Percentiles rank a stretch among this genome's conserved stretches.
Evolutionary conservation across 495 filamentous ascomycete species (phyloP).

Genomic region (Tirmania nivea): DNA sequence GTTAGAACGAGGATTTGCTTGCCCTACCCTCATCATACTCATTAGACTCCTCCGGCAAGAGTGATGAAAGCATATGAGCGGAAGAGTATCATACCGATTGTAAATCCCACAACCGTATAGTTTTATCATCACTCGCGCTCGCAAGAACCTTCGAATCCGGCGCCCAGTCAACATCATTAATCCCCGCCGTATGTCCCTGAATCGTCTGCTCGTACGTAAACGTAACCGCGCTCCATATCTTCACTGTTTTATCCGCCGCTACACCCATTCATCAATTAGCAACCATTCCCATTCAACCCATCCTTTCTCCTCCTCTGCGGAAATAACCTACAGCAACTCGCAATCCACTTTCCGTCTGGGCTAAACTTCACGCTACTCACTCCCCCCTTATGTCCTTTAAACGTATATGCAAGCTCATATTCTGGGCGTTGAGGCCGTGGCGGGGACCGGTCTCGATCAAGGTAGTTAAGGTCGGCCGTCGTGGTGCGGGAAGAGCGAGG

Average conservation of each 20-base stretch:
- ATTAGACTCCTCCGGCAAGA: not conserved
- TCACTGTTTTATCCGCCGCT: constrained; percentile 72
- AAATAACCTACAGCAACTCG: constrained; percentile 45
- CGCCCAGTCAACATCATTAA: constrained; percentile 76
- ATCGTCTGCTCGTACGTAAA: constrained; percentile 65
- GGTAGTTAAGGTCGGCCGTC: no score
- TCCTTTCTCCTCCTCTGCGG: not conserved
- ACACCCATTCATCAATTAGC: not conserved
- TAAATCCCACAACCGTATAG: constrained; percentile 80
- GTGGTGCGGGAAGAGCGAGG: no score
- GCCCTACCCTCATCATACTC: constrained; percentile 18
- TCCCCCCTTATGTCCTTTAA: constrained; percentile 54
- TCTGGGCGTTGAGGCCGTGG: constrained; percentile 2
- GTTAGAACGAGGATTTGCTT: constrained; percentile 35
- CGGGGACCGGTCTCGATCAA: no score
- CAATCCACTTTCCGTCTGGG: constrained; percentile 72
- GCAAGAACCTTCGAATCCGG: constrained; percentile 71
- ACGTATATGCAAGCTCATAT: constrained; percentile 30
- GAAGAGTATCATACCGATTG: constrained; percentile 34
- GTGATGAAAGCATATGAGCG: not conserved
- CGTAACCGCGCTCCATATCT: constrained; percentile 67
- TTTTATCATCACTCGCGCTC: constrained; percentile 87
- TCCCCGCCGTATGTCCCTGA: constrained; percentile 80
- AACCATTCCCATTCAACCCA: not conserved
- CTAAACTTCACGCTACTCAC: constrained; percentile 80